These are phyloP conservation scores for Capsicum chinense DNA, from an alignment of 257 asterid species.

Conservation along the genomic window DNA sequence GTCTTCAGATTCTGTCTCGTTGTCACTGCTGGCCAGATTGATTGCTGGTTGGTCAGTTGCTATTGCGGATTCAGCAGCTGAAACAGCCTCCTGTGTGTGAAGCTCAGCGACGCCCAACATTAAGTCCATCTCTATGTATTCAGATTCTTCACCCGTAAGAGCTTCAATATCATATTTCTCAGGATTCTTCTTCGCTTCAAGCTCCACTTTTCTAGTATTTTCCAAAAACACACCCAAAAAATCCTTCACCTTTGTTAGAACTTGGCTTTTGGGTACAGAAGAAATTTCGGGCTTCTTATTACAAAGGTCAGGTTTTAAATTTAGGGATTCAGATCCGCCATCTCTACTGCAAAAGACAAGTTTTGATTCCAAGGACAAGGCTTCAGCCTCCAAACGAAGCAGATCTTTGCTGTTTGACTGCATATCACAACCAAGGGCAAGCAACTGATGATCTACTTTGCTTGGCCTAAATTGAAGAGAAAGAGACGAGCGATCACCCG, in stretches of 20 bases:
- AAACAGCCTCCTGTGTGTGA: constrained; percentile 89
- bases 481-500: no score
- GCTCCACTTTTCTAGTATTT: constrained; percentile 65
- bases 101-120: constrained; percentile 95
- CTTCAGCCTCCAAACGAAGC: constrained; percentile 55
- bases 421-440: constrained; percentile 21
- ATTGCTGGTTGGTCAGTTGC: constrained; percentile 59
- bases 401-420: constrained; percentile 53
- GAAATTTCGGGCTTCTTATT: constrained; percentile 55
- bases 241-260: constrained; percentile 76
- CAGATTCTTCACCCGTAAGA: constrained; percentile 71
- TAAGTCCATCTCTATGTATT: constrained; percentile 85
- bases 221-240: constrained; percentile 75
- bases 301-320: constrained; percentile 30
- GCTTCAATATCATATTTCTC: constrained; percentile 73
- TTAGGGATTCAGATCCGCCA: constrained; percentile 35
- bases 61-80: constrained; percentile 87
- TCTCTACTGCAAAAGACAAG: constrained; percentile 58
- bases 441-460: not conserved
- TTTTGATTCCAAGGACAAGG: constrained; percentile 63
- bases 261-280: constrained; percentile 69
- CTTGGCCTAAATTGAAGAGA: no score
- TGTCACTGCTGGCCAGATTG: constrained; percentile 43
- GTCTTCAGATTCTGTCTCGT: constrained; percentile 54
- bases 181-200: constrained; percentile 64